Conservation (phyloP, 106 monocot species). For the Dioscorea zingiberensis region DNA sequence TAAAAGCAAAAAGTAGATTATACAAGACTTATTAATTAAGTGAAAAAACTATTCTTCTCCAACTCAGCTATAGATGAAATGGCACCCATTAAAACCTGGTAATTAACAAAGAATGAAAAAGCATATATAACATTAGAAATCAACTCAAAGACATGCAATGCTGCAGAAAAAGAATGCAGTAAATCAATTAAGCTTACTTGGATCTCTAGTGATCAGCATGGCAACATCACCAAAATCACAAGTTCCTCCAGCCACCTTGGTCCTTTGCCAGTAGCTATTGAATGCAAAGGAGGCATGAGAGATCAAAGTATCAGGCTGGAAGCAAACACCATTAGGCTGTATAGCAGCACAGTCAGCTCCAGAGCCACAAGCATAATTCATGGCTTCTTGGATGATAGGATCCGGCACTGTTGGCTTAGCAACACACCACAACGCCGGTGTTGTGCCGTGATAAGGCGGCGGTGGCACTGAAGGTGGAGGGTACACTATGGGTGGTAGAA, state of each 20-base stretch:
- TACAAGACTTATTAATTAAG: no score
- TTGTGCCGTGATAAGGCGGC: not conserved
- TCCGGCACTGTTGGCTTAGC: slow-evolving; percentile 74
- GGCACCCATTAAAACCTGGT: slow-evolving; percentile 9
- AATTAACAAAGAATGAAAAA: not conserved
- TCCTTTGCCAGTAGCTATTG: slow-evolving; percentile 75
- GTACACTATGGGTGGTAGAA: slow-evolving; percentile 45
- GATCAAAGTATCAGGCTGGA: slow-evolving; percentile 49
- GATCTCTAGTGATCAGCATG: slow-evolving; percentile 55
- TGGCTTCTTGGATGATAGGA: slow-evolving; percentile 67
- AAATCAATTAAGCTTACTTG: slow-evolving; percentile 28
- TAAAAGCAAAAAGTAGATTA: no score
- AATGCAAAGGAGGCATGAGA: slow-evolving; percentile 72
- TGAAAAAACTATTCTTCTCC: no score
- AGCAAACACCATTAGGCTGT: slow-evolving; percentile 49
- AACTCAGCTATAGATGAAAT: not conserved
- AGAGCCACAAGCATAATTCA: slow-evolving; percentile 70
- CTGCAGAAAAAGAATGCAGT: not conserved
- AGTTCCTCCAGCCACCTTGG: slow-evolving; percentile 42
- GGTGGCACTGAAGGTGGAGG: slow-evolving; percentile 44
- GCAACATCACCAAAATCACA: slow-evolving; percentile 76
- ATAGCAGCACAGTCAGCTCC: slow-evolving; percentile 65
- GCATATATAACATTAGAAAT: not conserved
- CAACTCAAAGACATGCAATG: not conserved
- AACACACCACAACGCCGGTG: slow-evolving; percentile 47